Conservation (phyloP, 1,139 yeast genomes). For the Geotrichum carabidarum region DNA sequence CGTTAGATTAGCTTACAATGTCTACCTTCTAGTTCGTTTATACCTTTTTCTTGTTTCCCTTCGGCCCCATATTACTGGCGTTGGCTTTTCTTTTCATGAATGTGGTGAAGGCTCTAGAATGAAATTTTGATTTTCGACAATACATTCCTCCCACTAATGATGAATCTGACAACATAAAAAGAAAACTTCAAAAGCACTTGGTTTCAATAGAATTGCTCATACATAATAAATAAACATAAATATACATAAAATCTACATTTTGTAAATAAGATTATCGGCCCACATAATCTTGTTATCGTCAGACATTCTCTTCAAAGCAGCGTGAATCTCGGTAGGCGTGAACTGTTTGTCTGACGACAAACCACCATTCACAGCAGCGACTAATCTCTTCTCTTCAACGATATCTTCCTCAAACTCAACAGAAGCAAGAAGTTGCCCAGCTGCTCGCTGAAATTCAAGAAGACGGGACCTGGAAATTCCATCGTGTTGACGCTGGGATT, state of each 20-base stretch:
- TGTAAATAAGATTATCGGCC: constrained; percentile 27
- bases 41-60: constrained; percentile 6
- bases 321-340: constrained; percentile 34
- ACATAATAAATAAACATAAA: background rate
- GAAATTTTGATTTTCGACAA: background rate
- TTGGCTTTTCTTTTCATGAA: background rate
- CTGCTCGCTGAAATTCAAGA: constrained; percentile 30
- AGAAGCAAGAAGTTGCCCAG: constrained; percentile 36
- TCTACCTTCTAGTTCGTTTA: background rate
- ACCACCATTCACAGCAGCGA: constrained; percentile 30
- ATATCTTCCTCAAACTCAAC: constrained; percentile 31
- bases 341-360: constrained; percentile 38
- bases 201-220: background rate
- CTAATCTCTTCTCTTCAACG: constrained; percentile 24
- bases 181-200: background rate
- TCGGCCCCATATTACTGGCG: background rate
- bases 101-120: background rate
- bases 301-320: constrained; percentile 37
- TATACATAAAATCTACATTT: constrained; percentile 19
- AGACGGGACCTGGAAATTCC: constrained; percentile 35
- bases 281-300: constrained; percentile 38
- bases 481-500: constrained; percentile 22
- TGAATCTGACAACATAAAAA: background rate
- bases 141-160: background rate
- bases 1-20: background rate